A percentile compares a stretch with the other conserved stretches of the same genome.
Evolutionary conservation across 1,284 basidiomycete species (phyloP).

Genomic region (Peniophora sp.): DNA sequence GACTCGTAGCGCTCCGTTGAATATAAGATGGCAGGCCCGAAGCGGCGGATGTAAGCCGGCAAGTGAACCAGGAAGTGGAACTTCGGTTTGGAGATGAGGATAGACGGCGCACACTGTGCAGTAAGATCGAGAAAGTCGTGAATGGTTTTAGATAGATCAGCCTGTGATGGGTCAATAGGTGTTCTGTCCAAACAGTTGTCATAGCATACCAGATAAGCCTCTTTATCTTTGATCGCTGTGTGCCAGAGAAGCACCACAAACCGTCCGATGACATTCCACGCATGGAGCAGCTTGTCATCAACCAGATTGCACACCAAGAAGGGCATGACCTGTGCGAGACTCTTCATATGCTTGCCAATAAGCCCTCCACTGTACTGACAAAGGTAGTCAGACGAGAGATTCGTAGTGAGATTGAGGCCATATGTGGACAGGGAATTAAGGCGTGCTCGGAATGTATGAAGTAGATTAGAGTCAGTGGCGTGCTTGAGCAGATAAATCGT

Average conservation of each 20-base stretch:
- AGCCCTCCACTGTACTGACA: conserved; percentile 16
- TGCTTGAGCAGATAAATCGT: conserved; percentile 16
- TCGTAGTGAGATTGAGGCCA: conserved; percentile 10
- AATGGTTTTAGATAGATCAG: conserved; percentile 6
- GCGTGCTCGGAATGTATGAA: conserved; percentile 13
- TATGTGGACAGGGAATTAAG: conserved; percentile 10
- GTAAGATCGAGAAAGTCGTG: conserved; percentile 11
- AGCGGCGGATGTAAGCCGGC: conserved; percentile 13
- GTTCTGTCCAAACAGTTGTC: background rate
- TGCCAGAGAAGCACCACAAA: conserved; percentile 21
- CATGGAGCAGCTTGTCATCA: conserved; percentile 10
- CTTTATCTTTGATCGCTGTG: conserved; percentile 15
- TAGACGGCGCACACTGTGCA: conserved; percentile 9
- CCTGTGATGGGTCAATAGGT: too few relatives aligned
- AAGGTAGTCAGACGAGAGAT: conserved; percentile 17
- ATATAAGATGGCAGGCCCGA: conserved; percentile 16
- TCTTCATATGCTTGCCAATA: conserved; percentile 26
- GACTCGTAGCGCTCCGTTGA: conserved; percentile 15
- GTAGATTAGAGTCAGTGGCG: background rate
- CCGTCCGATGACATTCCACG: conserved; percentile 16
- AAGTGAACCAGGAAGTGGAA: conserved; percentile 12
- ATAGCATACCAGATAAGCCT: conserved; percentile 13
- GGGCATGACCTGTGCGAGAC: conserved; percentile 19
- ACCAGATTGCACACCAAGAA: conserved; percentile 19
- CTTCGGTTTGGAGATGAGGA: conserved; percentile 10